Conservation (phyloP, 2,329 filamentous ascomycete genomes). For the Botrytis aclada region DNA sequence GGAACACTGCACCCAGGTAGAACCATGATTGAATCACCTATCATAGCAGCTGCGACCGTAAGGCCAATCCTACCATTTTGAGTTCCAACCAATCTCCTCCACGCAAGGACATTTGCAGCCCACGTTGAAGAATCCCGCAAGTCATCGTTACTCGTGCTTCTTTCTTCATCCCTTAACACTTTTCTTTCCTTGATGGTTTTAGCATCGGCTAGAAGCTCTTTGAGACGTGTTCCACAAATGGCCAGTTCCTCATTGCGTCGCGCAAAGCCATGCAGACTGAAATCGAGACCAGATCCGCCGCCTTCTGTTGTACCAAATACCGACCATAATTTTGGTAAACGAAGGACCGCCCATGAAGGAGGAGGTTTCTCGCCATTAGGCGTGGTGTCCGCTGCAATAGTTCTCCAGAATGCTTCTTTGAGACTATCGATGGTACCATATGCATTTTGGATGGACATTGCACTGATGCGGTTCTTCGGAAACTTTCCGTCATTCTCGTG, state of each 20-base stretch:
- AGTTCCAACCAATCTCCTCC: conserved; percentile 14
- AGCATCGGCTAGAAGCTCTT: conserved; percentile 2
- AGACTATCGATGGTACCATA: neutral
- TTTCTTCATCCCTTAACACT: neutral
- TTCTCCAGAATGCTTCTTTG: conserved; percentile 17
- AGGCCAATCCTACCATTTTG: conserved; percentile 5
- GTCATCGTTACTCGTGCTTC: conserved; percentile 4
- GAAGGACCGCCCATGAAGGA: conserved; percentile 13
- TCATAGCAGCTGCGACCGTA: neutral
- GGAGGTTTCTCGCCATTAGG: conserved; percentile 3
- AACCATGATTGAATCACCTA: conserved; percentile 4
- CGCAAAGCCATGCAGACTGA: conserved; percentile 2
- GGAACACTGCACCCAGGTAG: conserved; percentile 15
- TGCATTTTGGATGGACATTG: neutral
- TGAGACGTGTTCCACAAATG: conserved; percentile 1
- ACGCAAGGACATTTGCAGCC: conserved; percentile 17
- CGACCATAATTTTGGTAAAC: neutral
- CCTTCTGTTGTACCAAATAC: conserved; percentile 1
- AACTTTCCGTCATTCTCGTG: neutral
- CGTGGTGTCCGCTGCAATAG: conserved; percentile 7
- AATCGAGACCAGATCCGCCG: conserved; percentile 1
- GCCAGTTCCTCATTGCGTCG: conserved; percentile 1
- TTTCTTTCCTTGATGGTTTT: conserved; percentile 13
- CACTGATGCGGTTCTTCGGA: neutral
- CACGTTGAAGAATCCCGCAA: conserved; percentile 8